Evolutionary conservation across 495 filamentous ascomycete genomes (phyloP).

Genomic region (Tuber borchii): DNA sequence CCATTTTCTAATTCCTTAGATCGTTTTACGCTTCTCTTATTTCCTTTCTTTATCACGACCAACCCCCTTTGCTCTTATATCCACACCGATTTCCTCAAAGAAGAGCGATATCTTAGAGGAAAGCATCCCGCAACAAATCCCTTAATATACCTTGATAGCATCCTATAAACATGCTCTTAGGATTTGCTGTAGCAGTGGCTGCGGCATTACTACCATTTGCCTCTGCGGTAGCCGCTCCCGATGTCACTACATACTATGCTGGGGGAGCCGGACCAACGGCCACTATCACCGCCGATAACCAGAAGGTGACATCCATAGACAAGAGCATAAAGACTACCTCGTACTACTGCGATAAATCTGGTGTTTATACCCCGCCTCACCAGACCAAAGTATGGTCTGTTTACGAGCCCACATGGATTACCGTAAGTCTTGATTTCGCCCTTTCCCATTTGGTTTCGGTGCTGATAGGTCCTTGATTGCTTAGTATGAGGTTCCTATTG

Average conservation of each 20-base stretch:
- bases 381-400: constrained; percentile 13
- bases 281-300: constrained; percentile 5
- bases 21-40: constrained; percentile 2
- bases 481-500: constrained; percentile 12
- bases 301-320: constrained; percentile 4
- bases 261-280: not conserved
- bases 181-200: not conserved
- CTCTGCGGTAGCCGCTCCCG: not conserved
- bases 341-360: not conserved
- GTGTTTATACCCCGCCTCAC: constrained; percentile 9
- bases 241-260: not conserved
- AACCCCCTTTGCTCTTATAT: not conserved
- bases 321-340: constrained; percentile 12
- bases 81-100: not conserved
- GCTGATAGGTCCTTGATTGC: not conserved
- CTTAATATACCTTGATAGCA: not conserved
- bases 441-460: not conserved
- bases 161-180: not conserved
- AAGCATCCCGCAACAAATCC: not conserved
- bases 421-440: constrained; percentile 4
- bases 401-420: constrained; percentile 15
- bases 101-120: not conserved
- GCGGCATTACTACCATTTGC: not conserved
- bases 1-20: not conserved
- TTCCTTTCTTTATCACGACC: not conserved